Conservation (phyloP, 495 filamentous ascomycete species). For the Hypomontagnella submonticulosa region DNA sequence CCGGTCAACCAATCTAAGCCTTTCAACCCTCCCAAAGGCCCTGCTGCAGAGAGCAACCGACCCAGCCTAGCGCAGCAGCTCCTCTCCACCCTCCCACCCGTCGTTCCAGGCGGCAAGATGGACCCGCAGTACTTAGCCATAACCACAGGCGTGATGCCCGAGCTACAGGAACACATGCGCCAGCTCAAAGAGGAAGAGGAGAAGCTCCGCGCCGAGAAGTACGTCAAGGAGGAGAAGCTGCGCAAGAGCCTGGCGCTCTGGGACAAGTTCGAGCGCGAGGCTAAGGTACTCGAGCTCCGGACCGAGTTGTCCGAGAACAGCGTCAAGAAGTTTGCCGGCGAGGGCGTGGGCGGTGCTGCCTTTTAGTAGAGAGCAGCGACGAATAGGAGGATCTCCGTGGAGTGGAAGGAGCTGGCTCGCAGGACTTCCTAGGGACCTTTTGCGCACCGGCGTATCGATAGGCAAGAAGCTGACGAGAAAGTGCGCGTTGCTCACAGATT, state of each 20-base stretch:
- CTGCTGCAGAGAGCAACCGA: conserved; percentile 52
- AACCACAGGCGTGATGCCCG: conserved; percentile 51
- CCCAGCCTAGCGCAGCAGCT: conserved; percentile 56
- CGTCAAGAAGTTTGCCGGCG: conserved; percentile 57
- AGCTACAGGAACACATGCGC: conserved; percentile 52
- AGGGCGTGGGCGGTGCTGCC: conserved; percentile 54
- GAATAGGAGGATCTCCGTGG: neutral
- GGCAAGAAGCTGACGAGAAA: no score
- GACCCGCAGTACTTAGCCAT: conserved; percentile 48
- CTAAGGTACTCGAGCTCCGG: conserved; percentile 56
- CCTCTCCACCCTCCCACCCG: conserved; percentile 53
- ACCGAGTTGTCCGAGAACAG: conserved; percentile 58
- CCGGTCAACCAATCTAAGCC: conserved; percentile 50
- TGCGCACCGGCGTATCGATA: no score
- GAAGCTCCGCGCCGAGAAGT: conserved; percentile 56
- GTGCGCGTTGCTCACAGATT: no score
- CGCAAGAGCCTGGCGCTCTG: conserved; percentile 54
- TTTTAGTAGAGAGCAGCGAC: conserved; percentile 47
- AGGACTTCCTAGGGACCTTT: no score
- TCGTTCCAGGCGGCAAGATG: conserved; percentile 57
- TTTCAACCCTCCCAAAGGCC: conserved; percentile 63
- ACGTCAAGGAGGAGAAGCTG: conserved; percentile 58
- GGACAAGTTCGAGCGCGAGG: conserved; percentile 58
- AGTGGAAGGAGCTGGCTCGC: no score
- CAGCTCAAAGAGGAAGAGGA: conserved; percentile 60